Percentiles rank a stretch among this genome's conserved stretches.
Evolutionary conservation across 2,329 filamentous ascomycete genomes (phyloP).

Genomic region (Fusarium sp.): DNA sequence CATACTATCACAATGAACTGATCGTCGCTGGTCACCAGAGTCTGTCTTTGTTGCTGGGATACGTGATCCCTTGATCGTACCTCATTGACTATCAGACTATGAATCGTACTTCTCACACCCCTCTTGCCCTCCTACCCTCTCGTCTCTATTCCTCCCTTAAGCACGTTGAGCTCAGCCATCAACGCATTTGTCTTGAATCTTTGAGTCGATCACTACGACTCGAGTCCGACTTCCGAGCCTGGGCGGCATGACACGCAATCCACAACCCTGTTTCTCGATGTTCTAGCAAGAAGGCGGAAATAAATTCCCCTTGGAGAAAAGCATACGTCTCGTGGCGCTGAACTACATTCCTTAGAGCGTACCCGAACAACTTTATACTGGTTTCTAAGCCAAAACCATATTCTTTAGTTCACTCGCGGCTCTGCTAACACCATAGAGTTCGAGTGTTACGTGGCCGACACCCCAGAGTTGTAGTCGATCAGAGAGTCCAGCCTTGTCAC

Average conservation of each 20-base stretch:
- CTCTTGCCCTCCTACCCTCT: neutral
- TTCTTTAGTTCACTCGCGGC: neutral
- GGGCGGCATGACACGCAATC: conserved; percentile 18
- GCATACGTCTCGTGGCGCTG: conserved; percentile 12
- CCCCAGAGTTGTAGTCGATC: neutral
- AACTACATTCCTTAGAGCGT: conserved; percentile 21
- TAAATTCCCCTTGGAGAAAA: neutral
- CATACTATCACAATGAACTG: conserved; percentile 2
- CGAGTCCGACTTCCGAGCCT: conserved; percentile 7
- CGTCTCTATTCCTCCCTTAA: conserved; percentile 1
- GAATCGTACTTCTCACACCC: neutral
- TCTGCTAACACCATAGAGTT: neutral
- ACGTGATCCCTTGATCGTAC: neutral
- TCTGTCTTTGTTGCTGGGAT: neutral
- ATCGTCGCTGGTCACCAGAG: neutral
- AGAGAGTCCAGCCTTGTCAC: conserved; percentile 19
- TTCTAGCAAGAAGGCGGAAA: neutral
- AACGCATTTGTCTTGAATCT: conserved; percentile 18
- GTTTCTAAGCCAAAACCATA: conserved; percentile 13
- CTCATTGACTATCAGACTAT: neutral
- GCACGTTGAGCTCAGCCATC: conserved; percentile 12
- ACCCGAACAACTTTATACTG: conserved; percentile 8
- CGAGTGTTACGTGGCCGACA: conserved; percentile 14
- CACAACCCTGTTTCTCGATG: neutral
- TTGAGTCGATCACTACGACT: conserved; percentile 10